These are phyloP conservation scores for Penicillium digitatum DNA, from an alignment of 2,329 filamentous ascomycete genomes.

Conservation along the genomic window DNA sequence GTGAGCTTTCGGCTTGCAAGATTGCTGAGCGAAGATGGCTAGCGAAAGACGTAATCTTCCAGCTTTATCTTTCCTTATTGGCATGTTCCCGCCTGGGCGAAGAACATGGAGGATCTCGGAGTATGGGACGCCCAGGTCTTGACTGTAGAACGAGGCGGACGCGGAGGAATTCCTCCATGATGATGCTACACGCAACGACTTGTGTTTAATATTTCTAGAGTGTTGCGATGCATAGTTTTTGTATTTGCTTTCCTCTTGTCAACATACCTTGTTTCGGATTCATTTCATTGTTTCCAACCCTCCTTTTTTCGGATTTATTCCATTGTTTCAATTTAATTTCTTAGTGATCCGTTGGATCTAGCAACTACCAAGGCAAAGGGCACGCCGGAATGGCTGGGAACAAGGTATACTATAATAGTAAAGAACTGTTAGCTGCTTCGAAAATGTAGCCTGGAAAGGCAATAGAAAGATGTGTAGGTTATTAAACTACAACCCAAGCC, in stretches of 20 bases:
- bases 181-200: constrained; percentile 27
- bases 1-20: neutral
- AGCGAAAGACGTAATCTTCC: neutral
- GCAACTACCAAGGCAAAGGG: too few species aligned
- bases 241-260: constrained; percentile 9
- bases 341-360: neutral
- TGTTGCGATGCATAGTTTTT: constrained; percentile 18
- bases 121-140: constrained; percentile 1
- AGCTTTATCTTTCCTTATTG: constrained; percentile 1
- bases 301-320: constrained; percentile 4
- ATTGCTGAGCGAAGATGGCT: neutral
- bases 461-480: too few species aligned
- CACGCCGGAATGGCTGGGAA: too few species aligned
- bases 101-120: constrained; percentile 2
- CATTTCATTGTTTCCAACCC: too few species aligned
- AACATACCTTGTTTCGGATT: constrained; percentile 10
- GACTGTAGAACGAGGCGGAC: constrained; percentile 24
- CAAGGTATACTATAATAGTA: too few species aligned
- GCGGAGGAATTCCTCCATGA: constrained; percentile 18
- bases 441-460: too few species aligned
- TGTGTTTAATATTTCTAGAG: constrained; percentile 21
- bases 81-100: neutral
- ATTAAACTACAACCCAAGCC: too few species aligned
- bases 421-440: too few species aligned
- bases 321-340: too few species aligned